Percentiles rank a stretch among this genome's conserved stretches.
phyloP scores from a whole-genome alignment of 2,329 filamentous ascomycete species.

The Ascochyta clinopodiicola region DNA sequence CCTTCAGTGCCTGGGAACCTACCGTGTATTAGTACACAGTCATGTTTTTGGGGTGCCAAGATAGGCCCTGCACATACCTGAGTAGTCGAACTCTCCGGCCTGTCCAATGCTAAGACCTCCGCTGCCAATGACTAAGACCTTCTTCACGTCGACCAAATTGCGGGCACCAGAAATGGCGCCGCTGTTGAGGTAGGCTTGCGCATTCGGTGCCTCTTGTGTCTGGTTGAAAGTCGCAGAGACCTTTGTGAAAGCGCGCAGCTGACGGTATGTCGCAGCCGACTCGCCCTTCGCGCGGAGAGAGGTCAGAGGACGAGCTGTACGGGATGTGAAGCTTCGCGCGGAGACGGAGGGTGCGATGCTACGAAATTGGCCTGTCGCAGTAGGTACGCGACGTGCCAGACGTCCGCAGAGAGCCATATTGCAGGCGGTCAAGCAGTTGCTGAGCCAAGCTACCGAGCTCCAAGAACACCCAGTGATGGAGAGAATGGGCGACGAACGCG shows the following conservation, averaged over 20 bases:
- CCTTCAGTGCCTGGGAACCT: constrained; percentile 97
- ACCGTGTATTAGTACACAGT: constrained; percentile 26
- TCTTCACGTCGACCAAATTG: constrained; percentile 88
- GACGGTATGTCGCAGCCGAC: constrained; percentile 41
- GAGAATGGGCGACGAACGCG: constrained; percentile 27
- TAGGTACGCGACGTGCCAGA: constrained; percentile 50
- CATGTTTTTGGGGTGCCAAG: background rate
- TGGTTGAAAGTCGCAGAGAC: constrained; percentile 45
- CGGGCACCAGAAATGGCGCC: constrained; percentile 79
- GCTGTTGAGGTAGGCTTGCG: constrained; percentile 87
- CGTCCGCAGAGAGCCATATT: constrained; percentile 51
- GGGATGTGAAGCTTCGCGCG: constrained; percentile 42
- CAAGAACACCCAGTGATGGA: constrained; percentile 24
- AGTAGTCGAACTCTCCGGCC: constrained; percentile 98
- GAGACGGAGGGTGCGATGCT: constrained; percentile 36
- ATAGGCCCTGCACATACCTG: constrained; percentile 64
- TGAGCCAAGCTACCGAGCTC: constrained; percentile 45
- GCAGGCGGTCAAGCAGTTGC: constrained; percentile 40
- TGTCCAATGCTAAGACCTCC: constrained; percentile 96
- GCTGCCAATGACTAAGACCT: constrained; percentile 94
- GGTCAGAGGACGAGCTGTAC: constrained; percentile 41
- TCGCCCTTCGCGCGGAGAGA: constrained; percentile 39
- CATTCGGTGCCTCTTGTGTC: constrained; percentile 75
- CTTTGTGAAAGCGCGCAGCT: constrained; percentile 49
- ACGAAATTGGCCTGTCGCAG: constrained; percentile 43